Evolutionary conservation across 2,329 filamentous ascomycete genomes (phyloP).

Genomic region (Beauveria rudraprayagi): DNA sequence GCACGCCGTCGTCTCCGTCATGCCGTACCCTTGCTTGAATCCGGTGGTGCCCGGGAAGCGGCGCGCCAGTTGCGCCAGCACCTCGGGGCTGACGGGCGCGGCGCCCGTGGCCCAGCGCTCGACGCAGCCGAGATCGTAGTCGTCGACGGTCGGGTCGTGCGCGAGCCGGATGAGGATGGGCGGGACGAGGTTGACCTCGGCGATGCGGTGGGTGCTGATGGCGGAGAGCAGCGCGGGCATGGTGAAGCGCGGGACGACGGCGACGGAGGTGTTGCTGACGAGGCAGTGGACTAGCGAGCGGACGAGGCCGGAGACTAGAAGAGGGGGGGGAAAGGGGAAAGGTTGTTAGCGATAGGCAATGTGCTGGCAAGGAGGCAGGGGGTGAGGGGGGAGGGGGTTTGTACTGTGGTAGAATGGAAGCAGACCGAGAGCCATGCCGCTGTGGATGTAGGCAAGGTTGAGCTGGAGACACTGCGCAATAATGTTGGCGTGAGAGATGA

Average conservation of each 20-base stretch:
- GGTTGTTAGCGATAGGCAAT: background rate
- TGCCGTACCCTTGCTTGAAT: conserved; percentile 56
- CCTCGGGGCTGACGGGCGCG: conserved; percentile 13
- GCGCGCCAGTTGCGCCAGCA: conserved; percentile 11
- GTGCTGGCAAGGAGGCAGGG: too few relatives aligned
- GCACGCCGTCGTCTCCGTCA: conserved; percentile 71
- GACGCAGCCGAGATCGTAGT: conserved; percentile 14
- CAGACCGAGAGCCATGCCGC: conserved; percentile 14
- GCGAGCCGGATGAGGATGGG: conserved; percentile 18
- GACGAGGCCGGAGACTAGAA: background rate
- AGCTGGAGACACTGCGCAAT: conserved; percentile 17
- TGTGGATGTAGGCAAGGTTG: conserved; percentile 4
- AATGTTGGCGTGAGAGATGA: conserved; percentile 18
- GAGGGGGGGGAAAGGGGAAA: background rate
- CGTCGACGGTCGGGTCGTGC: conserved; percentile 15
- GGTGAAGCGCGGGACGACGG: conserved; percentile 19
- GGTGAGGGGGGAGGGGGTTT: too few relatives aligned
- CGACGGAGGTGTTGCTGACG: conserved; percentile 16
- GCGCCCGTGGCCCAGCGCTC: conserved; percentile 14
- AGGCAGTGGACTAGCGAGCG: conserved; percentile 8
- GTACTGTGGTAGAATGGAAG: conserved; percentile 22
- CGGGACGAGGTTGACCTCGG: conserved; percentile 19
- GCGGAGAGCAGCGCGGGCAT: conserved; percentile 16
- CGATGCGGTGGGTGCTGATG: conserved; percentile 16
- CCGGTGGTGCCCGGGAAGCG: conserved; percentile 12